Evolutionary conservation across 1,139 yeast species (phyloP).

Genomic region (Suhomyces bribrorum): DNA sequence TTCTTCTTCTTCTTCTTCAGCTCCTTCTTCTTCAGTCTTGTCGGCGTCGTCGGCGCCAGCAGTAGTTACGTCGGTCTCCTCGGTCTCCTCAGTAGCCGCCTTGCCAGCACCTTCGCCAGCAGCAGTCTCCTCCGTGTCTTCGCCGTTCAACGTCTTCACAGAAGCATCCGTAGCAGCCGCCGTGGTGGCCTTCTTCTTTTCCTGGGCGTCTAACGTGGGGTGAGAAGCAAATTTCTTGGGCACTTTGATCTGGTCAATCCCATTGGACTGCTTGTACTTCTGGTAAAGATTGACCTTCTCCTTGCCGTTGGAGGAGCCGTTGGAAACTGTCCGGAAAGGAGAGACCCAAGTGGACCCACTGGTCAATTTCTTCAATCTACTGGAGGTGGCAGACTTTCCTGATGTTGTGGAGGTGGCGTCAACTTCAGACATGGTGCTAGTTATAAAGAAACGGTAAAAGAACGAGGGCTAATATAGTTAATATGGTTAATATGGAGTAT

Average conservation of each 20-base stretch:
- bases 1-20: conserved; percentile 8
- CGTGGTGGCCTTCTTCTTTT: conserved; percentile 18
- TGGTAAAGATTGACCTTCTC: conserved; percentile 34
- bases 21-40: conserved; percentile 16
- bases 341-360: conserved; percentile 49
- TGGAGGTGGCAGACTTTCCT: conserved; percentile 10
- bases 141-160: conserved; percentile 1
- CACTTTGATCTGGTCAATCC: conserved; percentile 37
- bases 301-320: conserved; percentile 16
- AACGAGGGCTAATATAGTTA: too few relatives aligned
- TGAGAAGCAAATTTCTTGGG: conserved; percentile 46
- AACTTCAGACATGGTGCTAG: conserved; percentile 32
- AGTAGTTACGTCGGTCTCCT: conserved; percentile 1
- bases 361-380: conserved; percentile 41
- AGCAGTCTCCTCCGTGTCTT: background rate
- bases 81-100: background rate
- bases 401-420: conserved; percentile 12
- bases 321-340: conserved; percentile 43
- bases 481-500: too few relatives aligned
- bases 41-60: conserved; percentile 1
- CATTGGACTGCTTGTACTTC: conserved; percentile 36
- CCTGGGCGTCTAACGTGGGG: conserved; percentile 42
- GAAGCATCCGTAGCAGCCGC: conserved; percentile 1
- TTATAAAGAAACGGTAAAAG: background rate
- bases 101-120: background rate